A percentile compares a stretch with the other conserved stretches of the same genome.
These are phyloP conservation scores for Colletotrichum simmondsii DNA, from an alignment of 2,329 filamentous ascomycete genomes.

Conservation along the genomic window DNA sequence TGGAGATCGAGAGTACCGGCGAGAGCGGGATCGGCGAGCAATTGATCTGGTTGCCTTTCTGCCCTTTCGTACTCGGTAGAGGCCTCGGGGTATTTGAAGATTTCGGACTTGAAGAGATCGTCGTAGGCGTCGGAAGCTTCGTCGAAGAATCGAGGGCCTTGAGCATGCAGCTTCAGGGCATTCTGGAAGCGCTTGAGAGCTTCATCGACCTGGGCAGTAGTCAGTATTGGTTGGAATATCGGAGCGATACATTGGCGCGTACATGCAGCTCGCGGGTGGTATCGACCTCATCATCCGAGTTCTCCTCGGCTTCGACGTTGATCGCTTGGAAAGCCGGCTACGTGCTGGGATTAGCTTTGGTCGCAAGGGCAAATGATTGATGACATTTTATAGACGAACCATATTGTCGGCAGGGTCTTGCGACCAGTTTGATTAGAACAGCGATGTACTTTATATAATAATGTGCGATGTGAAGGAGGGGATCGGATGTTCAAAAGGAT, in stretches of 20 bases:
- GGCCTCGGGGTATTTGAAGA: constrained; percentile 92
- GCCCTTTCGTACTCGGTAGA: constrained; percentile 84
- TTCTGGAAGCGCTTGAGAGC: constrained; percentile 93
- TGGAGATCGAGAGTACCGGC: constrained; percentile 64
- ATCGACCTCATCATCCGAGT: constrained; percentile 90
- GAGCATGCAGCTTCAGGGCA: constrained; percentile 90
- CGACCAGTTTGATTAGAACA: neutral
- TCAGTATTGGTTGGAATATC: neutral
- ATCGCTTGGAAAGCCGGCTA: constrained; percentile 83
- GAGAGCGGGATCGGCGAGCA: constrained; percentile 58
- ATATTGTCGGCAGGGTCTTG: constrained; percentile 5
- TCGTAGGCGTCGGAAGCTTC: constrained; percentile 86
- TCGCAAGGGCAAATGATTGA: neutral
- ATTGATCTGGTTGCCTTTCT: constrained; percentile 64
- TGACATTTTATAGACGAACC: constrained; percentile 1
- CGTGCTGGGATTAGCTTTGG: constrained; percentile 8
- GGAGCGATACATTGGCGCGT: constrained; percentile 30
- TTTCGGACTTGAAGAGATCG: constrained; percentile 88
- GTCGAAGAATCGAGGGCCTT: constrained; percentile 80
- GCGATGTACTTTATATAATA: neutral
- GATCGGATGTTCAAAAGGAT: neutral
- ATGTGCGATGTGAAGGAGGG: neutral
- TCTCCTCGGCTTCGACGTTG: constrained; percentile 94
- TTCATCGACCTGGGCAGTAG: constrained; percentile 79
- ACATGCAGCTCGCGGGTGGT: constrained; percentile 93